phyloP scores from a whole-genome alignment of 2,329 filamentous ascomycete species.

The Lasiodiplodia citricola region DNA sequence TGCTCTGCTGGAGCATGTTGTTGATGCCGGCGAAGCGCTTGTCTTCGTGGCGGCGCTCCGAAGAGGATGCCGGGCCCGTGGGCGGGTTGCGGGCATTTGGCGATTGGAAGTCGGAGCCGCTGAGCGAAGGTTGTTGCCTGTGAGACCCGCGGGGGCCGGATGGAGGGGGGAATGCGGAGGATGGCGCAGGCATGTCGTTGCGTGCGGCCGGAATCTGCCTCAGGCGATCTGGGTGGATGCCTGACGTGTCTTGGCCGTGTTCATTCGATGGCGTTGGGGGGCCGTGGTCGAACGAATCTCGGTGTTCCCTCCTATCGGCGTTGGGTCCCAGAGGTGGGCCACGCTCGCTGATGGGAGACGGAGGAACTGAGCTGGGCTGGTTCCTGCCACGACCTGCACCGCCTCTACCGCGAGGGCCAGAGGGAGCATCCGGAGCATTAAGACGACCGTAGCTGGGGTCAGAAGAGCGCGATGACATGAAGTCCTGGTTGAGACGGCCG shows the following conservation, averaged over 20 bases:
- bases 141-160: conserved; percentile 41
- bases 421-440: conserved; percentile 56
- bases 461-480: conserved; percentile 42
- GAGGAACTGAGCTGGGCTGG: conserved; percentile 23
- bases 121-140: background rate
- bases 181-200: conserved; percentile 36
- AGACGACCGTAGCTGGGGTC: conserved; percentile 57
- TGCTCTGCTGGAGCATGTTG: conserved; percentile 25
- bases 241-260: conserved; percentile 42
- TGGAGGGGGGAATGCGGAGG: conserved; percentile 25
- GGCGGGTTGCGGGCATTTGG: conserved; percentile 40
- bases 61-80: conserved; percentile 38
- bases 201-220: conserved; percentile 47
- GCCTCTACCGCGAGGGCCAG: conserved; percentile 57
- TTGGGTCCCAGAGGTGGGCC: conserved; percentile 34
- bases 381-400: conserved; percentile 42
- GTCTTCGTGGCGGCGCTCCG: conserved; percentile 24
- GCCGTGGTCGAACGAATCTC: conserved; percentile 31
- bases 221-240: conserved; percentile 62
- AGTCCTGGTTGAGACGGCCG: conserved; percentile 54
- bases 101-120: conserved; percentile 26
- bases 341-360: conserved; percentile 24
- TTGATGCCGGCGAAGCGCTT: conserved; percentile 27
- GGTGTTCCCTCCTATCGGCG: conserved; percentile 27
- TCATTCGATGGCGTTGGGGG: conserved; percentile 33